phyloP scores from a whole-genome alignment of 1,139 yeast species.

The Pichia sp. region DNA sequence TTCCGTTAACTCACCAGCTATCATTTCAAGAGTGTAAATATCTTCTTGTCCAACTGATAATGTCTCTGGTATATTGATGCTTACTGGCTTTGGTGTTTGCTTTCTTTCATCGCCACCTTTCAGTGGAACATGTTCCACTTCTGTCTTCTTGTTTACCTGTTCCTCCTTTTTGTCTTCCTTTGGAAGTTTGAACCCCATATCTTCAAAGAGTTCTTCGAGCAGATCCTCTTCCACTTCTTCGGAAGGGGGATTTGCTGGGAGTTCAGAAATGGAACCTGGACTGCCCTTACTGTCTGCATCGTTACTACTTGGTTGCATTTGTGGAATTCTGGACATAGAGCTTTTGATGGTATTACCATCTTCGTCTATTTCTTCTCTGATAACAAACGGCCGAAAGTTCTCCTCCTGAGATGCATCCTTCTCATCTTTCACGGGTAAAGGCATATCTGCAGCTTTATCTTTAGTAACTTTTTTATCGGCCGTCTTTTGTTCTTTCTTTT shows the following conservation, averaged over 20 bases:
- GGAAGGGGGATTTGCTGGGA: conserved; percentile 4
- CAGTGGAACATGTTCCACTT: too few species aligned
- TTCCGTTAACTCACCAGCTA: conserved; percentile 1
- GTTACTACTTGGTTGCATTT: not conserved
- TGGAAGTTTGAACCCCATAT: conserved; percentile 35
- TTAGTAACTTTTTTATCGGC: conserved; percentile 37
- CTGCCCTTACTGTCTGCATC: not conserved
- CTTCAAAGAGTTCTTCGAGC: conserved; percentile 38
- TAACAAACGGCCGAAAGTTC: conserved; percentile 50
- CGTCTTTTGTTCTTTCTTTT: not conserved
- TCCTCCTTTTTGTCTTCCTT: too few species aligned
- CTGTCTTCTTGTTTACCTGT: too few species aligned
- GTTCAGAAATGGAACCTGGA: conserved; percentile 3
- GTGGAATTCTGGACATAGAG: conserved; percentile 14
- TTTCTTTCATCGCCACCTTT: too few species aligned
- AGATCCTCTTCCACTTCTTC: conserved; percentile 28
- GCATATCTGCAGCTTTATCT: conserved; percentile 72
- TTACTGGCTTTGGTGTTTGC: not conserved
- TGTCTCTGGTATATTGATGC: not conserved
- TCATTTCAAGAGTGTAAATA: not conserved
- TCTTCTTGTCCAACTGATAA: not conserved
- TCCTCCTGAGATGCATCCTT: not conserved
- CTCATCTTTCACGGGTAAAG: not conserved
- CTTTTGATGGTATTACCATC: conserved; percentile 43
- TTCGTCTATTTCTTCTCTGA: conserved; percentile 75